phyloP scores from a whole-genome alignment of 257 asterid genomes.

The Salvia rosmarinus region DNA sequence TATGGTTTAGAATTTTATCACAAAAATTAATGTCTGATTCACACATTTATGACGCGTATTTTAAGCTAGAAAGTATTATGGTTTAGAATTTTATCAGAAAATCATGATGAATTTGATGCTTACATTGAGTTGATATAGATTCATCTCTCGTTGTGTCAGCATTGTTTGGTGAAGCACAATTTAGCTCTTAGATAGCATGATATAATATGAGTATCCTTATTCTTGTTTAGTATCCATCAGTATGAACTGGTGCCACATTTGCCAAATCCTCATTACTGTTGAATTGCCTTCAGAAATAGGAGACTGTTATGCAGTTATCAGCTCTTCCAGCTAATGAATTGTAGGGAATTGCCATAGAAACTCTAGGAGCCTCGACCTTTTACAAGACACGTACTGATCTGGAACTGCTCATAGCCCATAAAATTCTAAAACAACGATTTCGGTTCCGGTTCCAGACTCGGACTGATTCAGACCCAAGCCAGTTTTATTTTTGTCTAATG shows the following conservation, averaged over 20 bases:
- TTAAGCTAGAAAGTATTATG: neutral
- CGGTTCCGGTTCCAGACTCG: too few relatives aligned
- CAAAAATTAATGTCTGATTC: too few relatives aligned
- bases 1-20: neutral
- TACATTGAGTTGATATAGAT: neutral
- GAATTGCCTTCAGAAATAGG: too few relatives aligned
- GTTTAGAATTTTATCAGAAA: neutral
- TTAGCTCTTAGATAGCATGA: slow-evolving; percentile 3
- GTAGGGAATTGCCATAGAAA: neutral
- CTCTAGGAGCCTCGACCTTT: neutral
- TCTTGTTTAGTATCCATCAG: neutral
- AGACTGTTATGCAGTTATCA: neutral
- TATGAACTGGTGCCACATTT: too few relatives aligned
- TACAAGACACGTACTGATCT: neutral
- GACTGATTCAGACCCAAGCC: too few relatives aligned
- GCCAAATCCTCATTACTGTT: too few relatives aligned
- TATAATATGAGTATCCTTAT: neutral
- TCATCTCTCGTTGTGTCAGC: neutral
- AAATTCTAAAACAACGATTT: too few relatives aligned
- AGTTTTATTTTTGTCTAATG: too few relatives aligned
- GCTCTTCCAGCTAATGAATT: neutral
- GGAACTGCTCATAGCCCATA: too few relatives aligned
- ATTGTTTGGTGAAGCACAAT: neutral
- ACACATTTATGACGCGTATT: neutral
- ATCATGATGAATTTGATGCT: neutral